A percentile compares a stretch with the other conserved stretches of the same genome.
These are phyloP conservation scores for Aspergillus clavatus DNA, from an alignment of 2,329 filamentous ascomycete species.

Conservation along the genomic window DNA sequence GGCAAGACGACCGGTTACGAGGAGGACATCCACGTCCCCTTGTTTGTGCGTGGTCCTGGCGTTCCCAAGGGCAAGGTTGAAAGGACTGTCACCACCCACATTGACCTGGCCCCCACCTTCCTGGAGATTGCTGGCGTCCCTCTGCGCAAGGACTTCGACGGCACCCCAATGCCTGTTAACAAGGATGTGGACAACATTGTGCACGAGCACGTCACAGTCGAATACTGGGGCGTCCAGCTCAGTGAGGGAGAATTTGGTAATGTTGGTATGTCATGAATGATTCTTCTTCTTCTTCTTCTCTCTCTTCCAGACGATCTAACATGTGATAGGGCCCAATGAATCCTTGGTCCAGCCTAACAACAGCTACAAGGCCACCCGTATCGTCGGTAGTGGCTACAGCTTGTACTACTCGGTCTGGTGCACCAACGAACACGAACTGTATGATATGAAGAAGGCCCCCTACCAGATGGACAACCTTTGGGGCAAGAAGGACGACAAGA, in stretches of 20 bases:
- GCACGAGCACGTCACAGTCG: constrained; percentile 55
- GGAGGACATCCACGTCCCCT: constrained; percentile 56
- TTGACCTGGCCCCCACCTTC: constrained; percentile 60
- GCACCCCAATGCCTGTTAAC: constrained; percentile 47
- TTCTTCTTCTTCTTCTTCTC: too few species aligned
- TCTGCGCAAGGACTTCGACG: constrained; percentile 52
- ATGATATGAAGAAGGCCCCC: constrained; percentile 35
- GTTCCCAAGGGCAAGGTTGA: constrained; percentile 41
- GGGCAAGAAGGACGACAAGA: neutral
- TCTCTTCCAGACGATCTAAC: too few species aligned
- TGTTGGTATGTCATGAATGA: constrained; percentile 27
- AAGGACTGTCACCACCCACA: constrained; percentile 55
- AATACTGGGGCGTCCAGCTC: constrained; percentile 49
- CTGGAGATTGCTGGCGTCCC: constrained; percentile 42
- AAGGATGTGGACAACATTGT: constrained; percentile 21
- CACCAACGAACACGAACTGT: constrained; percentile 38
- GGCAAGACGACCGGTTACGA: constrained; percentile 57
- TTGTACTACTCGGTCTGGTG: constrained; percentile 42
- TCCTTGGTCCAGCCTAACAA: constrained; percentile 25
- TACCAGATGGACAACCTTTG: constrained; percentile 36
- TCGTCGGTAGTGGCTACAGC: constrained; percentile 33
- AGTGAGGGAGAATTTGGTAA: constrained; percentile 28
- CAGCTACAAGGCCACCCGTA: constrained; percentile 38
- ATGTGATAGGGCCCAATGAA: constrained; percentile 15
- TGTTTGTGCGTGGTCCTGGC: constrained; percentile 57